phyloP scores from a whole-genome alignment of 176 grass and related monocot genomes.

The Chrysopogon serrulatus region DNA sequence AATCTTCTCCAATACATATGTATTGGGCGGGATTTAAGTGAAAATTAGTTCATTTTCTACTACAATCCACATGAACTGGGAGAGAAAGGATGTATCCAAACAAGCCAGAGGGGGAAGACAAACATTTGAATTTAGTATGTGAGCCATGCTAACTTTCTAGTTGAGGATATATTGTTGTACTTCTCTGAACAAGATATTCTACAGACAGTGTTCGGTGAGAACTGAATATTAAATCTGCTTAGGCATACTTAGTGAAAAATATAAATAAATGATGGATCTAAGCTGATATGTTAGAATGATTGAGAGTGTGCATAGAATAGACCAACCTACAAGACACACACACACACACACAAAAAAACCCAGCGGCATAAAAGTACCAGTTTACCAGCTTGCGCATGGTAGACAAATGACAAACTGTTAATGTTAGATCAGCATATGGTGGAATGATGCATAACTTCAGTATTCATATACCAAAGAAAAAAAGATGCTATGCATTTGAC shows the following conservation, averaged over 20 bases:
- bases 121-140: background rate
- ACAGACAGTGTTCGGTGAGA: background rate
- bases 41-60: background rate
- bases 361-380: background rate
- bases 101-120: background rate
- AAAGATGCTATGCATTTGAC: background rate
- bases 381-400: background rate
- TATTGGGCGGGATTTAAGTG: background rate
- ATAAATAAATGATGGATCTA: background rate
- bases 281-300: background rate
- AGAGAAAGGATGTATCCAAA: background rate
- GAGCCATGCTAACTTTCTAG: constrained; percentile 9
- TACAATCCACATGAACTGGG: background rate
- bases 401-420: background rate
- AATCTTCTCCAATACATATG: background rate
- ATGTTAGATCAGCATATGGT: background rate
- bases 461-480: background rate
- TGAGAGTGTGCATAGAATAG: constrained; percentile 7
- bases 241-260: background rate
- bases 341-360: too few species aligned
- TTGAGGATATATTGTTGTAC: background rate
- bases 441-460: constrained; percentile 2
- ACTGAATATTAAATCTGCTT: background rate
- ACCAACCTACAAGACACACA: background rate
- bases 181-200: background rate